A percentile compares a stretch with the other conserved stretches of the same genome.
Conservation (phyloP, 2,329 filamentous ascomycete species). For the Colletotrichum lindemuthianum region DNA sequence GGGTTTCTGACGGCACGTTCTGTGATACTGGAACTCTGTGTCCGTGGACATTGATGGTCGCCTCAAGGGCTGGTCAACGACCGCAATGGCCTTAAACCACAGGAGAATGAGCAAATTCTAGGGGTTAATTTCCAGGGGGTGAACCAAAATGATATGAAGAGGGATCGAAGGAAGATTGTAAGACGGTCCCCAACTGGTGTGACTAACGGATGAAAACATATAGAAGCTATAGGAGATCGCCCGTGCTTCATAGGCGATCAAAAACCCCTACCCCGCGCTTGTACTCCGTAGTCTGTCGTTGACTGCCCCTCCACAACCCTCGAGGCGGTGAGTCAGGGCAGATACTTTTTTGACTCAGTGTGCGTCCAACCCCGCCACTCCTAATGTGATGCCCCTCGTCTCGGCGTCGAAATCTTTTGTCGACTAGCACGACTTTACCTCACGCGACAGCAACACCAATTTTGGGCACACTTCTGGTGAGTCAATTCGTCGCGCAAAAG, state of each 20-base stretch:
- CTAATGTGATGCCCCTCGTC: conserved; percentile 35
- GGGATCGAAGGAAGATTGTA: too few relatives aligned
- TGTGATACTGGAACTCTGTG: too few relatives aligned
- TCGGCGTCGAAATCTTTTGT: conserved; percentile 22
- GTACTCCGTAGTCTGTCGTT: neutral
- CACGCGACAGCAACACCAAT: conserved; percentile 9
- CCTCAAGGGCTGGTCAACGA: too few relatives aligned
- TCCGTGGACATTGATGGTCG: too few relatives aligned
- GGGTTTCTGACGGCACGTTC: too few relatives aligned
- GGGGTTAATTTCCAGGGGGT: too few relatives aligned
- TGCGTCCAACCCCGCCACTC: conserved; percentile 31
- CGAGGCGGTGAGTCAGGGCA: conserved; percentile 34
- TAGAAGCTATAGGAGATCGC: too few relatives aligned
- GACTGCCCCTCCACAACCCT: conserved; percentile 27
- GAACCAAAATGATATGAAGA: too few relatives aligned
- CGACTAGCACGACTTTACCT: conserved; percentile 24
- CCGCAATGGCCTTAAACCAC: too few relatives aligned
- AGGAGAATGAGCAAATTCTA: too few relatives aligned
- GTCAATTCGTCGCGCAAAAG: conserved; percentile 1
- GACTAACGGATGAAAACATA: too few relatives aligned
- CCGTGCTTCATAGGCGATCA: neutral
- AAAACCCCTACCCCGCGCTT: conserved; percentile 27
- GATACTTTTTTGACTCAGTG: conserved; percentile 30
- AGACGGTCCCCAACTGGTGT: too few relatives aligned
- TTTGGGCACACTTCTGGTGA: conserved; percentile 20